phyloP scores from a whole-genome alignment of 2,329 filamentous ascomycete genomes.

The Emergomyces orientalis region DNA sequence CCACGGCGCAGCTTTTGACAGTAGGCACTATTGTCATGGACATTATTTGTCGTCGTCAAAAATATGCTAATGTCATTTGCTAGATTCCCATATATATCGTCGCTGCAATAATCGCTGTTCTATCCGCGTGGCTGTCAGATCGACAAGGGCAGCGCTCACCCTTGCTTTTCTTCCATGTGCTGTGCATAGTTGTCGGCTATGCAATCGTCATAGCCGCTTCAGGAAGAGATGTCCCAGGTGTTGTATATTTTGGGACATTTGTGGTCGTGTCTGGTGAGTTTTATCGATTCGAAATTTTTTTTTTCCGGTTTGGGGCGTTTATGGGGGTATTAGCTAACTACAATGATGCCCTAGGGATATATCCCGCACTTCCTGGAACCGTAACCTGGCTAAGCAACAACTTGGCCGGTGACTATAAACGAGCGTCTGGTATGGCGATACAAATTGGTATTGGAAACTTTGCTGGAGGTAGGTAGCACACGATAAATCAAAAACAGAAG shows the following conservation, averaged over 20 bases:
- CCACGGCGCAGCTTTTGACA: slow-evolving; percentile 34
- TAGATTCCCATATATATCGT: slow-evolving; percentile 34
- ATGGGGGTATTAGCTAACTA: slow-evolving; percentile 5
- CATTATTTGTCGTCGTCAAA: not conserved
- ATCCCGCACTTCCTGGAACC: slow-evolving; percentile 38
- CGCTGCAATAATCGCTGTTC: slow-evolving; percentile 30
- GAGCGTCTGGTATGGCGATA: slow-evolving; percentile 54
- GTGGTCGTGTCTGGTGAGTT: slow-evolving; percentile 37
- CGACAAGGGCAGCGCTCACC: slow-evolving; percentile 44
- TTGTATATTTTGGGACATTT: slow-evolving; percentile 42
- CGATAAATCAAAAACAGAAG: not conserved
- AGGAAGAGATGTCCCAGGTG: slow-evolving; percentile 29
- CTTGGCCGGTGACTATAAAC: slow-evolving; percentile 47
- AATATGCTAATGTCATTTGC: not conserved
- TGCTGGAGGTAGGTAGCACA: slow-evolving; percentile 25
- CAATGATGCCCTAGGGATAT: slow-evolving; percentile 28
- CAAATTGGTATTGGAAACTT: slow-evolving; percentile 54
- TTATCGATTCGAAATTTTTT: not conserved
- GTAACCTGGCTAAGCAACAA: slow-evolving; percentile 53
- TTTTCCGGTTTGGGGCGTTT: not conserved
- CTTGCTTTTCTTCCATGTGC: slow-evolving; percentile 48
- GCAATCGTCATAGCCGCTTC: slow-evolving; percentile 39
- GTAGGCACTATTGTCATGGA: slow-evolving; percentile 14
- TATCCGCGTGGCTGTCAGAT: slow-evolving; percentile 50
- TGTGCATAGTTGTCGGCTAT: slow-evolving; percentile 49